These are phyloP conservation scores for Raddia guianensis DNA, from an alignment of 176 grass and related monocot species.

Conservation along the genomic window DNA sequence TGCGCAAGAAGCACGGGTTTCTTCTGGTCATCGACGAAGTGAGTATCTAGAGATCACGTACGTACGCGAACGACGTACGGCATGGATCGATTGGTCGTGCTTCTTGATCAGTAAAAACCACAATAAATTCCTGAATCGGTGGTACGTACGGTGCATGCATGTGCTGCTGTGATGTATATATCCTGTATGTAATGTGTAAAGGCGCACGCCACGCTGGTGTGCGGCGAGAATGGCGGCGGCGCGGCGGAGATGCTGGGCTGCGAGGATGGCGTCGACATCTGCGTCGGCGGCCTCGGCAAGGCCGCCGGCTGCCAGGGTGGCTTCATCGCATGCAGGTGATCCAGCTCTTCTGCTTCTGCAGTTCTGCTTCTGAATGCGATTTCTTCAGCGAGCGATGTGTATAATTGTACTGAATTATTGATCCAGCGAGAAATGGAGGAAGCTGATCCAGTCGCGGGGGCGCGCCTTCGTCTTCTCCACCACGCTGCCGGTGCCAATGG, in stretches of 20 bases:
- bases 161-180: no score
- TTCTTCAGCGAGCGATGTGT: no score
- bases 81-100: no score
- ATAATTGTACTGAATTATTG: no score
- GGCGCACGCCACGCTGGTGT: slow-evolving; percentile 48
- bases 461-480: slow-evolving; percentile 52
- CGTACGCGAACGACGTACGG: no score
- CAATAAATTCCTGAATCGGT: no score
- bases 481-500: slow-evolving; percentile 46
- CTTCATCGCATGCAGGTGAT: slow-evolving; percentile 51
- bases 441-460: slow-evolving; percentile 48
- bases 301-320: slow-evolving; percentile 39
- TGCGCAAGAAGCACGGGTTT: slow-evolving; percentile 46
- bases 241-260: slow-evolving; percentile 29
- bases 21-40: slow-evolving; percentile 52
- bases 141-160: no score
- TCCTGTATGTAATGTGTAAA: not conserved
- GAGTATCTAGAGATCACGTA: not conserved
- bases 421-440: not conserved
- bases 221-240: slow-evolving; percentile 51
- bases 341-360: no score
- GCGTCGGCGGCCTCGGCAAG: slow-evolving; percentile 42
- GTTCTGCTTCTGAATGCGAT: no score
- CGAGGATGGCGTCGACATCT: slow-evolving; percentile 51
- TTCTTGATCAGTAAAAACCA: no score